Percentiles rank a stretch among this genome's conserved stretches.
Conservation (phyloP, 805 yeast genomes). For the Hanseniaspora valbyensis region DNA sequence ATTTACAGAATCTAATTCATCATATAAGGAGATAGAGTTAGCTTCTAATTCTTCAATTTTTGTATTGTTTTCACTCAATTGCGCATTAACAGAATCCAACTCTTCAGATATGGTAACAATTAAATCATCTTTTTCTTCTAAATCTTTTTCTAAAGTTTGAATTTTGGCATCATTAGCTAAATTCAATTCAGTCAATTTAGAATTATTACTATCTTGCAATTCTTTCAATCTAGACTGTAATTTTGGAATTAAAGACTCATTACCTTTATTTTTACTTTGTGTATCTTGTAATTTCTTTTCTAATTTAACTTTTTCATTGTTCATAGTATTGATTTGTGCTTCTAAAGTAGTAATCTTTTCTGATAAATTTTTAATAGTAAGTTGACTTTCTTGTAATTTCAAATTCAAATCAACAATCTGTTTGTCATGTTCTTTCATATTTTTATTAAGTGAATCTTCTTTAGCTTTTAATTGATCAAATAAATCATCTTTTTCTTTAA, state of each 20-base stretch:
- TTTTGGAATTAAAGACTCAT: conserved; percentile 32
- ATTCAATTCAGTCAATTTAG: not conserved
- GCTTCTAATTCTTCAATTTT: conserved; percentile 6
- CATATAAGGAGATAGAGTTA: not conserved
- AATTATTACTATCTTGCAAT: conserved; percentile 27
- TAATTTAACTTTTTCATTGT: conserved; percentile 22
- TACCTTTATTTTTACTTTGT: conserved; percentile 24
- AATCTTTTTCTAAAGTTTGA: conserved; percentile 11
- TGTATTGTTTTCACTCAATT: conserved; percentile 16
- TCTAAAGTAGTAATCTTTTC: conserved; percentile 21
- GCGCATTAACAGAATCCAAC: conserved; percentile 7
- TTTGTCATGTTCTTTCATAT: conserved; percentile 21
- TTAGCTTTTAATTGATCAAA: conserved; percentile 39
- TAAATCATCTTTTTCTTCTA: conserved; percentile 15
- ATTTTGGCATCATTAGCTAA: conserved; percentile 13
- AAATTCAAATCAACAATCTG: conserved; percentile 19
- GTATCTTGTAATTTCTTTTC: conserved; percentile 24
- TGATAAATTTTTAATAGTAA: not conserved
- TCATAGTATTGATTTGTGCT: conserved; percentile 19
- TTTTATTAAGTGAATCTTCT: conserved; percentile 28
- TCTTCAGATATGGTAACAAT: conserved; percentile 13
- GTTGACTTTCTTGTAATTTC: conserved; percentile 18
- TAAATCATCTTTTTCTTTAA: conserved; percentile 45
- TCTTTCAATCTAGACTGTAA: conserved; percentile 37
- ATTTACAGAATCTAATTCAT: conserved; percentile 1